Evolutionary conservation across 805 yeast genomes (phyloP).

Genomic region (Lipomyces lipofer): DNA sequence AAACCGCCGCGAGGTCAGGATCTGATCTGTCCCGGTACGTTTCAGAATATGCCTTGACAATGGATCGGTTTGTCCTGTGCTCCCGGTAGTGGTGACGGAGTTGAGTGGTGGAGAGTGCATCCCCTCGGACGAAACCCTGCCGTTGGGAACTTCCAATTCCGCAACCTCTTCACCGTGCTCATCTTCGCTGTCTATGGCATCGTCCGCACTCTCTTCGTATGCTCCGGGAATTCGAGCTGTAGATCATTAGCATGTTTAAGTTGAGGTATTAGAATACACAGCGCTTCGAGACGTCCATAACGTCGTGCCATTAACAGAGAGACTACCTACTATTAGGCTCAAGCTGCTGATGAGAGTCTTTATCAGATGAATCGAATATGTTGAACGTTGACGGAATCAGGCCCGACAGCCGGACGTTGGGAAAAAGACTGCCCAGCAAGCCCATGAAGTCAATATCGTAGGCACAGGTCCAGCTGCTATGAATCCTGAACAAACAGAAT

Average conservation of each 20-base stretch:
- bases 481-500: no score
- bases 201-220: constrained; percentile 1
- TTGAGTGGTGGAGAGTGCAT: background rate
- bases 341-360: background rate
- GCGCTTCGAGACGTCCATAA: background rate
- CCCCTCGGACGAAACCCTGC: background rate
- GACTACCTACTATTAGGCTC: background rate
- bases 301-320: background rate
- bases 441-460: no score
- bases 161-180: background rate
- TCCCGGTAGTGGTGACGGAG: background rate
- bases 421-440: no score
- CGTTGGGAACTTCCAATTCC: no score
- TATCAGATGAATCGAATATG: background rate
- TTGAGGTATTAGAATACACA: background rate
- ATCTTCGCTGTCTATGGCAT: background rate
- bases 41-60: constrained; percentile 22
- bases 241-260: background rate
- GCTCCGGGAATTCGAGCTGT: constrained; percentile 8
- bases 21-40: constrained; percentile 22
- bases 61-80: constrained; percentile 21
- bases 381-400: background rate
- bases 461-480: no score
- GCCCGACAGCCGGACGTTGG: background rate
- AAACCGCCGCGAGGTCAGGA: background rate